Conservation (phyloP, 2,329 filamentous ascomycete species). For the Paramyrothecium roridum region DNA sequence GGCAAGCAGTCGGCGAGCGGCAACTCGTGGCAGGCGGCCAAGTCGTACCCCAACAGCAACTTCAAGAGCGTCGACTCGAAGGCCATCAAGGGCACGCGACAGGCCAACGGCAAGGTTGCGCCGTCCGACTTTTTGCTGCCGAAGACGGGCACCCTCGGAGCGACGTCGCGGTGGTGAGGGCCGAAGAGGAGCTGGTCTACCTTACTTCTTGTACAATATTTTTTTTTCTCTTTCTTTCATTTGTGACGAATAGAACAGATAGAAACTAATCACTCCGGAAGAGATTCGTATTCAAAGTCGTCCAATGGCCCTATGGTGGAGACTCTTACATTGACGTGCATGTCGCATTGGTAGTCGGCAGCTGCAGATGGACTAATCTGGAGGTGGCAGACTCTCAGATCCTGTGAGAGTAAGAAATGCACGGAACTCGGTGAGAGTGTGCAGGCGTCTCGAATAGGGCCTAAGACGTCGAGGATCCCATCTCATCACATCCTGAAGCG, state of each 20-base stretch:
- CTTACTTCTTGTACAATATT: too few species aligned
- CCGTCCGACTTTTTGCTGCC: conserved; percentile 39
- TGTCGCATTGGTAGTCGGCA: background rate
- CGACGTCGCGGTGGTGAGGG: conserved; percentile 10
- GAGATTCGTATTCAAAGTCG: background rate
- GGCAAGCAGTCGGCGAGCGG: conserved; percentile 23
- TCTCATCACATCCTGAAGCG: too few species aligned
- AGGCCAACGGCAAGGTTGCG: conserved; percentile 33
- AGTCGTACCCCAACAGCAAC: conserved; percentile 32
- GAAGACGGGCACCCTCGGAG: conserved; percentile 21
- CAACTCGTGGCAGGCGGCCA: conserved; percentile 38
- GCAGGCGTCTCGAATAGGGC: too few species aligned
- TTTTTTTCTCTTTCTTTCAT: too few species aligned
- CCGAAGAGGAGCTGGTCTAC: background rate
- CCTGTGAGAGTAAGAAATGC: too few species aligned
- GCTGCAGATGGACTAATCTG: background rate
- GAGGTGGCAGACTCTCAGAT: too few species aligned
- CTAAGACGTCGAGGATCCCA: too few species aligned
- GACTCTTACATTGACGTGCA: background rate
- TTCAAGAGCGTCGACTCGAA: conserved; percentile 34
- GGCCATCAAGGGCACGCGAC: conserved; percentile 31
- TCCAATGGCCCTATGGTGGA: background rate
- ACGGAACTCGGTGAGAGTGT: too few species aligned
- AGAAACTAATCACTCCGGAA: background rate
- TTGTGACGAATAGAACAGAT: too few species aligned